Evolutionary conservation across 2,329 filamentous ascomycete species (phyloP).

Genomic region (Zelopaecilomyces penicillatus): DNA sequence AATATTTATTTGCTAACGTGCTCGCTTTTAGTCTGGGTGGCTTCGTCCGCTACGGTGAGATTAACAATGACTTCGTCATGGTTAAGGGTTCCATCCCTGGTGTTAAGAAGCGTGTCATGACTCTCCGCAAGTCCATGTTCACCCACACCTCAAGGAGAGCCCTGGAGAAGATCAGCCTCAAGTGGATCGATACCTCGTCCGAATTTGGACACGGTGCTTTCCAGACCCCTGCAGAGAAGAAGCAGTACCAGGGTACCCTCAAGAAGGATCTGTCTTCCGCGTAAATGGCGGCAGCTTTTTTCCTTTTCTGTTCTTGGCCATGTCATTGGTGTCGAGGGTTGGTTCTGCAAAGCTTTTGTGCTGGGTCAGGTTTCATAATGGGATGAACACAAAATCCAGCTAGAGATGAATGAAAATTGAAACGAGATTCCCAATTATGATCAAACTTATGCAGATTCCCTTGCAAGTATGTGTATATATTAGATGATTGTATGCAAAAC

Average conservation of each 20-base stretch:
- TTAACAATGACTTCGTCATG: constrained; percentile 98
- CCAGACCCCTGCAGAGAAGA: constrained; percentile 98
- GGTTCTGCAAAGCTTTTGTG: constrained; percentile 28
- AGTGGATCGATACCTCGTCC: constrained; percentile 99
- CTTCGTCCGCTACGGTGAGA: constrained; percentile 97
- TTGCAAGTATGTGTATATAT: background rate
- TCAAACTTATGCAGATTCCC: background rate
- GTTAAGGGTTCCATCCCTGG: constrained; percentile 96
- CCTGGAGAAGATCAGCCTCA: constrained; percentile 98
- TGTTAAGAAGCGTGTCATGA: constrained; percentile 99
- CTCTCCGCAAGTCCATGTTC: constrained; percentile 98
- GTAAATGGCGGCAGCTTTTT: constrained; percentile 29
- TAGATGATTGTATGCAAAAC: background rate
- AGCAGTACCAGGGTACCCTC: constrained; percentile 93
- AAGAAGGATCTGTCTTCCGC: constrained; percentile 79
- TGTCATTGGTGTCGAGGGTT: constrained; percentile 50
- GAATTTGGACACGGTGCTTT: constrained; percentile 99
- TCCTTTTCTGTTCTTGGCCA: constrained; percentile 36
- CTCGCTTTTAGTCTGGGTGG: constrained; percentile 69
- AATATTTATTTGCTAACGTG: constrained; percentile 22
- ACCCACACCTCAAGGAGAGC: constrained; percentile 90
- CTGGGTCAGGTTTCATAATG: constrained; percentile 28
- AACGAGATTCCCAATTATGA: constrained; percentile 24
- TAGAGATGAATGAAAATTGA: constrained; percentile 26
- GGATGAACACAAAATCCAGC: constrained; percentile 27